Conservation (phyloP, 139 green algal species). For the Zygnema circumcarinatum region DNA sequence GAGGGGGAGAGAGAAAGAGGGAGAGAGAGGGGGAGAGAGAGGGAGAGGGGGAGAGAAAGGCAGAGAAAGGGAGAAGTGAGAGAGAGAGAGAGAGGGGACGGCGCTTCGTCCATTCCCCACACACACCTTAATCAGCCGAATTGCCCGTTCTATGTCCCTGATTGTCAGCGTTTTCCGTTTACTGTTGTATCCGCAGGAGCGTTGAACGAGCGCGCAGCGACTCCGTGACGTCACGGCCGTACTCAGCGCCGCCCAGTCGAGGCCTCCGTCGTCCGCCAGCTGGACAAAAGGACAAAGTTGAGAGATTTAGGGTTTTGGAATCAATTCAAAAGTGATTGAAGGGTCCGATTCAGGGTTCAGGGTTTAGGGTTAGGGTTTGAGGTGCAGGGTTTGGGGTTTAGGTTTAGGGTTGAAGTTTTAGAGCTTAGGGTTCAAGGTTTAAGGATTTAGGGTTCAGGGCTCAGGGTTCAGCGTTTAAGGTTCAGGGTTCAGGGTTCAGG, state of each 20-base stretch:
- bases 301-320: too few species aligned
- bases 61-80: neutral
- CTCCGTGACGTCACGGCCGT: constrained; percentile 70
- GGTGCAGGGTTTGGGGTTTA: too few species aligned
- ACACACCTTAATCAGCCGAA: constrained; percentile 55
- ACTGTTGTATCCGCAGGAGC: constrained; percentile 90
- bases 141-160: constrained; percentile 71
- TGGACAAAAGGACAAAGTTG: constrained; percentile 35
- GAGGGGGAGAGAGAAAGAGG: neutral
- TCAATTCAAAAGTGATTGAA: too few species aligned
- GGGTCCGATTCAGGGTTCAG: constrained; percentile 85
- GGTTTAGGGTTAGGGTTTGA: too few species aligned
- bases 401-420: too few species aligned
- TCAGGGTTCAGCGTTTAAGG: too few species aligned
- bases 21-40: neutral
- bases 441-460: too few species aligned
- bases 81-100: neutral
- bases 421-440: too few species aligned
- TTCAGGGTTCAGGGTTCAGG: too few species aligned
- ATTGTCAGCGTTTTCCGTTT: constrained; percentile 84
- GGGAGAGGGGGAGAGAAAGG: neutral
- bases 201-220: constrained; percentile 86
- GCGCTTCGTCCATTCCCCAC: too few species aligned
- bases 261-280: constrained; percentile 9
- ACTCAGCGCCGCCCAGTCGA: constrained; percentile 65